phyloP scores from a whole-genome alignment of 768 basidiomycete genomes.

The Phaffia tasmanica region DNA sequence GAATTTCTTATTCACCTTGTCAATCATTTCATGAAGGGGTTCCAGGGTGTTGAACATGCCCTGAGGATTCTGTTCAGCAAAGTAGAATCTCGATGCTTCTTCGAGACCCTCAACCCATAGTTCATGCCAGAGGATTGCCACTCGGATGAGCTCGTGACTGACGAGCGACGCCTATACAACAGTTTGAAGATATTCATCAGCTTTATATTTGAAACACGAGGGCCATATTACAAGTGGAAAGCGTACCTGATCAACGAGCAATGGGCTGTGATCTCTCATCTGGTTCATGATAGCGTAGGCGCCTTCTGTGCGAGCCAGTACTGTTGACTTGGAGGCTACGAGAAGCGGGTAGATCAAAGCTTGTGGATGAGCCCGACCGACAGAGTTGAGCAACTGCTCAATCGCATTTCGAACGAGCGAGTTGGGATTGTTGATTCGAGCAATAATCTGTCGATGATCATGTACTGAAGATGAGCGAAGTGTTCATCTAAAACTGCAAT shows the following conservation, averaged over 20 bases:
- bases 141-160: constrained; percentile 86
- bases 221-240: not conserved
- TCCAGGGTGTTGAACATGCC: constrained; percentile 92
- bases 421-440: constrained; percentile 91
- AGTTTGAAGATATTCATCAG: constrained; percentile 21
- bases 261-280: constrained; percentile 81
- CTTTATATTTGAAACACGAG: not conserved
- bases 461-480: constrained; percentile 2
- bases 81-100: constrained; percentile 91
- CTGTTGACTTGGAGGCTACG: constrained; percentile 93
- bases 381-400: constrained; percentile 72
- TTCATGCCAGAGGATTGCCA: constrained; percentile 98
- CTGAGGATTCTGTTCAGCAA: constrained; percentile 90
- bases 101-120: constrained; percentile 97
- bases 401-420: constrained; percentile 77
- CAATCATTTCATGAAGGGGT: constrained; percentile 83
- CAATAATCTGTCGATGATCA: constrained; percentile 62
- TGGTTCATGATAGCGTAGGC: constrained; percentile 78
- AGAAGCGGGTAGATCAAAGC: constrained; percentile 86
- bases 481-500: not conserved
- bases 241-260: constrained; percentile 71
- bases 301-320: constrained; percentile 63
- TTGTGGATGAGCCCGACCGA: constrained; percentile 94
- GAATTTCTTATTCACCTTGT: constrained; percentile 45
- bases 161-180: constrained; percentile 60